Conservation (phyloP, 2,329 filamentous ascomycete genomes). For the Penicillium sp. region DNA sequence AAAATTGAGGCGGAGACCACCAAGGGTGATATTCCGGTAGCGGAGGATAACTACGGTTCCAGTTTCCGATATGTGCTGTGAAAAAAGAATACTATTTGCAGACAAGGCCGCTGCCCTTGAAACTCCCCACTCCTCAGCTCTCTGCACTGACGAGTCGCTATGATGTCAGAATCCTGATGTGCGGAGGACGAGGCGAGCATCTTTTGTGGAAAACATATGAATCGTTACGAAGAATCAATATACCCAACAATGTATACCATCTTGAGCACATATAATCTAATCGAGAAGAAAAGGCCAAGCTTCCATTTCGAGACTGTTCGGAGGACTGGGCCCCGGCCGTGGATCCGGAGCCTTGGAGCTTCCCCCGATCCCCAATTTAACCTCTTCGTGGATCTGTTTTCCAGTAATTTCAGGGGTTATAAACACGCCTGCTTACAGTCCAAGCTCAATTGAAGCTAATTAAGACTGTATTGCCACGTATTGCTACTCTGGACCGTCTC, state of each 20-base stretch:
- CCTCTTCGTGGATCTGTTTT: background rate
- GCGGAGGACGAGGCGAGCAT: background rate
- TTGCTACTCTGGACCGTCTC: background rate
- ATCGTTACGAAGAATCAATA: background rate
- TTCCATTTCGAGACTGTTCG: background rate
- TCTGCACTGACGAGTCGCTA: constrained; percentile 2
- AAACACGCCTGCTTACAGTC: background rate
- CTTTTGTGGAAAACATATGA: background rate
- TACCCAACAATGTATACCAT: background rate
- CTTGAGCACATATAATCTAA: background rate
- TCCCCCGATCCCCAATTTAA: background rate
- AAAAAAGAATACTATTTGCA: background rate
- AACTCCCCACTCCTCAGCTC: background rate
- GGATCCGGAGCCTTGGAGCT: background rate
- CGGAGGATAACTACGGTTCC: constrained; percentile 42
- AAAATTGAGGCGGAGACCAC: constrained; percentile 15
- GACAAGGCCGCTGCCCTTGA: background rate
- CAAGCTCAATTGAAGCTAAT: background rate
- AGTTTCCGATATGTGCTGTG: constrained; percentile 39
- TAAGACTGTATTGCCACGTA: background rate
- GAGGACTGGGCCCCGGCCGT: background rate
- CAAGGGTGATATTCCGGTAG: constrained; percentile 21
- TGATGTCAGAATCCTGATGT: constrained; percentile 7
- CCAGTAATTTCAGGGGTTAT: background rate
- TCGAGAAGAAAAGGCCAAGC: background rate